Base-by-base conservation (phyloP, 768 basidiomycete genomes). In the Gloeopeniophorella convolvens region DNA sequence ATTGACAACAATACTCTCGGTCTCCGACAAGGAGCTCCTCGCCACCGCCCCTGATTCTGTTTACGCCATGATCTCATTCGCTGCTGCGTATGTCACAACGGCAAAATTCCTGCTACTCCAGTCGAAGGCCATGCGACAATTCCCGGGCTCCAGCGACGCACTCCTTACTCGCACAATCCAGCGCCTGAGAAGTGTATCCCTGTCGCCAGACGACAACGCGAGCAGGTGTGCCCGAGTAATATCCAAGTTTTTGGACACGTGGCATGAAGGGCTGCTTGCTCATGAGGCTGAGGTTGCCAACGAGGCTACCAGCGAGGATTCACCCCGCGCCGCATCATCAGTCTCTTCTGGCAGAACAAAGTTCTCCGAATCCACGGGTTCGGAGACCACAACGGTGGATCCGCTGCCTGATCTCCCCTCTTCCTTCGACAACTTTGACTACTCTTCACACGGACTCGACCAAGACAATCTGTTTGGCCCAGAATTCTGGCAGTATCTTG, bases 81-180 rank as follows among this genome's bases (percentile, higher is more conserved):
- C 74, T 34, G 70, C 74, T 5, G 65, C 71, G 1, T 73, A 66
- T 41, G 51, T 76, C 42, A 66, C 75, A 42, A 61, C 71, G 10
- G 65, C 67, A 34, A 76, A 75, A 57, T 72, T 73, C 42, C 30
- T 56, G 21, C 2, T 55, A 2, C 45, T 58, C 46, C 49, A 48
- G n/a, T 35, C 54, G 15, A 45, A 35, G 15, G 28, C 24, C 40
- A 8, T 28, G 39, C 56, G 42, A 26, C 18, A 18, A 18, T 23
- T 55, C 32, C 56, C 49, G 11, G 54, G 56, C 8, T 42, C 36
- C 12, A 56, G 54, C 27, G 54, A 45, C 6, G 30, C 56, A 32
- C 49, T 58, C 21, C 48, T 58, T 32, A 20, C 32, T 7, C 56
- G 56, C 28, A 56, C 37, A 12, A 26, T 51, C 9, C 44, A 47